Evolutionary conservation across 176 grass and related monocot species (phyloP).

Genomic region (Areca catechu): DNA sequence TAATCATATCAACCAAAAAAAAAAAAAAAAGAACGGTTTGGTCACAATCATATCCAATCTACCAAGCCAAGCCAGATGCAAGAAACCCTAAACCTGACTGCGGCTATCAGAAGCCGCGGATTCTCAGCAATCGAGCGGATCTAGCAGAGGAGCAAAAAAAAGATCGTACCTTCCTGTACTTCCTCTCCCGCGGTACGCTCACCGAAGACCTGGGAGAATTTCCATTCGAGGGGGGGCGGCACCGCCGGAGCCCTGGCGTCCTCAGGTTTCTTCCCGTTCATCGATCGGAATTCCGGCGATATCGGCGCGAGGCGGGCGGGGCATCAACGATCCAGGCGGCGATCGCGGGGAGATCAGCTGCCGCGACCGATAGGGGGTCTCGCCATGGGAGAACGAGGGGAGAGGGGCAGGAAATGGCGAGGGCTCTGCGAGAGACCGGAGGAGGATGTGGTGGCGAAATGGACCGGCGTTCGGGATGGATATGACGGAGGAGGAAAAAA

Average conservation of each 20-base stretch:
- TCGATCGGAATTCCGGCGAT: slow-evolving; percentile 9
- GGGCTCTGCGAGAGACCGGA: not conserved
- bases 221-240: not conserved
- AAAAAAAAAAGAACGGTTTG: too few relatives aligned
- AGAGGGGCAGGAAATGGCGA: not conserved
- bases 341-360: slow-evolving; percentile 4
- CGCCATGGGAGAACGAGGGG: too few relatives aligned
- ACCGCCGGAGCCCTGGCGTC: not conserved
- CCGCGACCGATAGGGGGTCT: not conserved
- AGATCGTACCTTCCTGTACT: slow-evolving; percentile 2
- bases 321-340: slow-evolving; percentile 3
- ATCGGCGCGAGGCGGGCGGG: not conserved
- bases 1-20: too few relatives aligned
- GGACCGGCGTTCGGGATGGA: not conserved
- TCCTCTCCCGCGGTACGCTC: not conserved
- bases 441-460: not conserved
- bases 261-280: slow-evolving; percentile 9
- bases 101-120: not conserved
- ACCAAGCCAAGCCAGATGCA: too few relatives aligned
- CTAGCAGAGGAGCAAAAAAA: not conserved
- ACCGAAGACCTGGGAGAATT: slow-evolving; percentile 4
- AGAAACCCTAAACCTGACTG: too few relatives aligned
- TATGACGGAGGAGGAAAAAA: not conserved
- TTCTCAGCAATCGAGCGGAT: not conserved
- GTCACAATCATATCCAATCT: too few relatives aligned